A percentile compares a stretch with the other conserved stretches of the same genome.
Conservation (phyloP, 1,139 yeast species). For the Petasospora fabianii region DNA sequence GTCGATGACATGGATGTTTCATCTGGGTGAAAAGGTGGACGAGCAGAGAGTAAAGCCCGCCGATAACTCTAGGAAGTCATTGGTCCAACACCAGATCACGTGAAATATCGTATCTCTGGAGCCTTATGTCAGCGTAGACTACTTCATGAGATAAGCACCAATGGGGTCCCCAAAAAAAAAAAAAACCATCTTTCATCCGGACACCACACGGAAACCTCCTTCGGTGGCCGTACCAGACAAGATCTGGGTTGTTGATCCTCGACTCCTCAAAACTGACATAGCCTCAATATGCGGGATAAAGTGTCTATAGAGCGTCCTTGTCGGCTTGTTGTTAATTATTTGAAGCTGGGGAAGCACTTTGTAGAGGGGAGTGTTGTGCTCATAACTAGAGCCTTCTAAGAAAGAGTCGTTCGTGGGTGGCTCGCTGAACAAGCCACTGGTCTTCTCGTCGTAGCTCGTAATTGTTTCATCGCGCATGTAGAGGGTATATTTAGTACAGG, state of each 20-base stretch:
- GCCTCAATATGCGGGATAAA: too few relatives aligned
- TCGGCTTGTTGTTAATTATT: too few relatives aligned
- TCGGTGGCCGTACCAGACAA: conserved; percentile 1
- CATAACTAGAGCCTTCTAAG: background rate
- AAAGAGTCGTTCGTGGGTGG: too few relatives aligned
- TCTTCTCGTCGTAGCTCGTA: too few relatives aligned
- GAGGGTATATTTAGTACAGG: conserved; percentile 3
- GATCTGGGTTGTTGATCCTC: too few relatives aligned
- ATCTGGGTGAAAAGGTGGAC: background rate
- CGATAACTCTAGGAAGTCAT: background rate
- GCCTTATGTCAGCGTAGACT: background rate
- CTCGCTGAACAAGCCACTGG: too few relatives aligned
- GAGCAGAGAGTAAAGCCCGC: background rate
- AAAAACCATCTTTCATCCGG: too few relatives aligned
- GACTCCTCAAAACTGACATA: too few relatives aligned
- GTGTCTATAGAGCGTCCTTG: too few relatives aligned
- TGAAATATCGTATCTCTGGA: background rate
- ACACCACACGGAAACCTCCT: background rate
- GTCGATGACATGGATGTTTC: too few relatives aligned
- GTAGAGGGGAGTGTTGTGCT: background rate
- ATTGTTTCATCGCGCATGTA: conserved; percentile 1
- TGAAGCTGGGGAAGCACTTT: too few relatives aligned
- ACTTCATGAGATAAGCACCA: background rate
- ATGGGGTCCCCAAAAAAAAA: too few relatives aligned
- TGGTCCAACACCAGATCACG: background rate